phyloP scores from a whole-genome alignment of 495 filamentous ascomycete species.

The Neurospora tetrasperma region DNA sequence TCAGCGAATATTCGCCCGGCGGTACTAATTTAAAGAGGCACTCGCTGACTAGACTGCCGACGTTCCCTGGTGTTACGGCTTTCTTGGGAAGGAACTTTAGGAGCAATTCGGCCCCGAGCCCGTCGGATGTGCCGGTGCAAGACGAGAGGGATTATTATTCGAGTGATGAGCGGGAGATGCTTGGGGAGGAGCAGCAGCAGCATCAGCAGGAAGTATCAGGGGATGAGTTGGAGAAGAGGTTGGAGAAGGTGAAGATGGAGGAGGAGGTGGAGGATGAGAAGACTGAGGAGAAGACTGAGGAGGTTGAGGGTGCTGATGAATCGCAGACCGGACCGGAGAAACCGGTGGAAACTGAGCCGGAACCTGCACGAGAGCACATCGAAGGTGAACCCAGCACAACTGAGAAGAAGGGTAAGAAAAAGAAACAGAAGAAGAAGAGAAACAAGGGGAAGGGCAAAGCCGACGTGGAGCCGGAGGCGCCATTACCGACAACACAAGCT shows the following conservation, averaged over 20 bases:
- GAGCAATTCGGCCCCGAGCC: neutral
- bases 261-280: neutral
- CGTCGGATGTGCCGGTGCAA: neutral
- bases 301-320: neutral
- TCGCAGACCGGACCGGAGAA: neutral
- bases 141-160: neutral
- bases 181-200: neutral
- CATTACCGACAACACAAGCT: too few species aligned
- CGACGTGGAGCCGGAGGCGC: too few species aligned
- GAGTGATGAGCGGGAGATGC: neutral
- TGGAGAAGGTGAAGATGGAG: neutral
- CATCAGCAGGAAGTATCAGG: neutral
- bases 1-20: neutral
- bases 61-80: neutral
- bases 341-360: rapidly evolving
- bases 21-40: neutral
- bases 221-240: neutral
- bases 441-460: too few species aligned
- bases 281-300: neutral
- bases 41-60: neutral
- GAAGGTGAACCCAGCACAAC: neutral
- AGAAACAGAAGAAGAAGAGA: too few species aligned
- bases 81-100: neutral
- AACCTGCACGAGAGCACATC: neutral
- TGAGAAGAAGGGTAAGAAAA: too few species aligned